Evolutionary conservation across 1,284 basidiomycete genomes (phyloP).

Genomic region (Sanguinoderma infundibulare): DNA sequence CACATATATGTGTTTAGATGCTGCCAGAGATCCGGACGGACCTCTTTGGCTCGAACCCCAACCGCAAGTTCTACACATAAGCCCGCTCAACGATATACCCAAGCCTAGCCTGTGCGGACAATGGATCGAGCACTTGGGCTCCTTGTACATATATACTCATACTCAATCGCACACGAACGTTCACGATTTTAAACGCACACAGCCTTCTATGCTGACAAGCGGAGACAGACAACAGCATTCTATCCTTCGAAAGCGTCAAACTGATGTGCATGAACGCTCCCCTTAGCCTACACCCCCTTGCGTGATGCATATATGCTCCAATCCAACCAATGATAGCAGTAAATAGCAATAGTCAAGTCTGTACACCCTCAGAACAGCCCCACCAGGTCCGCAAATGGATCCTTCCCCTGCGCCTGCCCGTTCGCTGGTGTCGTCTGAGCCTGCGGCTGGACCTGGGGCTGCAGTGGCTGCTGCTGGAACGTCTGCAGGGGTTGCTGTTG

Average conservation of each 20-base stretch:
- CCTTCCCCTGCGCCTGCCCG: slow-evolving; percentile 56
- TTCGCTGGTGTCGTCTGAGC: slow-evolving; percentile 24
- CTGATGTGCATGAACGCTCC: not conserved
- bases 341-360: slow-evolving; percentile 16
- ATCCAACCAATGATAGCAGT: slow-evolving; percentile 10
- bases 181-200: not conserved
- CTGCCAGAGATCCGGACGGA: slow-evolving; percentile 88
- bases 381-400: slow-evolving; percentile 82
- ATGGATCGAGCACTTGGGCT: slow-evolving; percentile 8
- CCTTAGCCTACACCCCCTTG: slow-evolving; percentile 1
- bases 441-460: slow-evolving; percentile 25
- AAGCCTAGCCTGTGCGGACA: slow-evolving; percentile 13
- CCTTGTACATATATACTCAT: slow-evolving; percentile 20
- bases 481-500: slow-evolving; percentile 18
- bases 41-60: slow-evolving; percentile 85
- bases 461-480: slow-evolving; percentile 28
- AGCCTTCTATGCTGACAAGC: not conserved
- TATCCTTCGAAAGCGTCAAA: not conserved
- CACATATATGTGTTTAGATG: slow-evolving; percentile 60
- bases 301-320: not conserved
- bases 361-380: slow-evolving; percentile 61
- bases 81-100: slow-evolving; percentile 19
- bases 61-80: slow-evolving; percentile 84
- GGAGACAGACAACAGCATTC: not conserved
- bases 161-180: not conserved